Evolutionary conservation across 371 early-diverging fungal species (phyloP), one percentile per base, ranked within the genome.

Genomic region (Entomophthora muscae): DNA sequence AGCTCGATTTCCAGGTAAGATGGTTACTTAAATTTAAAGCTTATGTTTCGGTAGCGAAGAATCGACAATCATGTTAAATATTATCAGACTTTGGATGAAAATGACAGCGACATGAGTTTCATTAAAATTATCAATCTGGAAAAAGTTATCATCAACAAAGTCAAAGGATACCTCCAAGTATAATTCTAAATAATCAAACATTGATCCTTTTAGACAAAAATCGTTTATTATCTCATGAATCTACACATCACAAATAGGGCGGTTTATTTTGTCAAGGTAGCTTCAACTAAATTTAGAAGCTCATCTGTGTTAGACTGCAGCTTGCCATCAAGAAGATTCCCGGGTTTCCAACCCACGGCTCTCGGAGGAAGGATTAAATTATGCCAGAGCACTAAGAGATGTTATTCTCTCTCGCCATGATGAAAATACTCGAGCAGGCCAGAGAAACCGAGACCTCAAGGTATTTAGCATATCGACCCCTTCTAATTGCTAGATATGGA

Each of bases 41-140:
- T n/a, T n/a, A n/a, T n/a, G n/a, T n/a, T n/a, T n/a, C n/a, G n/a
- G n/a, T 67, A 85, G 76, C 68, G 76, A 42, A 80, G 95, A 52
- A 95, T 98, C 59, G 76, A 84, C 13, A 86, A 84, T 64, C 89
- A 91, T 71, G 70, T 79, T 61, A 77, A 77, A 1, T 78, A 77
- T 57, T 96, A 97, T 70, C 79, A 89, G 68, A 85, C 95, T 0
- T 79, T 97, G 31, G 62, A 62, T 52, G 62, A 62, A 64, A 72
- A 68, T 28, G 85, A 88, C 52, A 66, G 70, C 2, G 67, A 73
- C 10, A 67, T 81, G 61, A 82, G 82, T 59, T 84, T 80, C 74
- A 89, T 95, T 54, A 95, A 95, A 69, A 71, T 94, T 54, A 83
- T 91, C 72, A 94, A 94, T 69, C 88, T 3, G 93, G 93, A 92